Base-by-base conservation (phyloP, 805 yeast genomes). In the Lipomyces sp. region DNA sequence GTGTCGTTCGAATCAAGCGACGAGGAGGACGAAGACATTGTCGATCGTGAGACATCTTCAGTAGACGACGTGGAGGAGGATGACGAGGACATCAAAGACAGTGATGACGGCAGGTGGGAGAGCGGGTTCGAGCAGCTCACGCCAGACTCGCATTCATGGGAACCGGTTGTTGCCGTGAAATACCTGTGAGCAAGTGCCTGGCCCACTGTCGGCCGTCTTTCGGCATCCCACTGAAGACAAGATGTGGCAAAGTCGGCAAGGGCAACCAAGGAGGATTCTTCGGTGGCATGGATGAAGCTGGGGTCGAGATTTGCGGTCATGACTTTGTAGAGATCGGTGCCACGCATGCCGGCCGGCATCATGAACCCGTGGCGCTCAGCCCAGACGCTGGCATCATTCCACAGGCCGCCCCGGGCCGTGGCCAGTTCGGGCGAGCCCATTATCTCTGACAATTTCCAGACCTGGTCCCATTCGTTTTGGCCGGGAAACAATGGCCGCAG, bases 401-500 rank as follows among this genome's bases (percentile, higher is more conserved):
- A 90, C 64, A 78, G 81, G 0, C 96, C 96, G 18, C 96, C 96
- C 50, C 15, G 11, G 4, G 63, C 85, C 77, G 2, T 4, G 32
- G 37, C 50, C 10, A 4, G 13, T n/a, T 79, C 77, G 0, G 98
- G 98, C 4, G 89, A 83, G 0, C 98, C 98, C 59, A 94, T 80
- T 7, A 85, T 80, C 66, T 85, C 83, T 65, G 90, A 76, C 6
- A 90, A 87, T 74, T 82, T 85, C 84, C 86, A 84, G 11, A 88
- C 82, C 79, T 93, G 98, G 74, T 93, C 97, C 59, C 87, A 73
- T 74, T 90, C 95, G 75, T 87, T 84, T 15, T 82, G 75, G 0
- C 98, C 98, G 0, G 97, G 96, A 74, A 94, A 90, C 42, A 93
- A 80, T 0, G 98, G 97, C 48, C 82, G 75, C 72, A 90, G 86